Base-by-base conservation (phyloP, 805 yeast genomes). In the Saccharomyces cerevisiae region DNA sequence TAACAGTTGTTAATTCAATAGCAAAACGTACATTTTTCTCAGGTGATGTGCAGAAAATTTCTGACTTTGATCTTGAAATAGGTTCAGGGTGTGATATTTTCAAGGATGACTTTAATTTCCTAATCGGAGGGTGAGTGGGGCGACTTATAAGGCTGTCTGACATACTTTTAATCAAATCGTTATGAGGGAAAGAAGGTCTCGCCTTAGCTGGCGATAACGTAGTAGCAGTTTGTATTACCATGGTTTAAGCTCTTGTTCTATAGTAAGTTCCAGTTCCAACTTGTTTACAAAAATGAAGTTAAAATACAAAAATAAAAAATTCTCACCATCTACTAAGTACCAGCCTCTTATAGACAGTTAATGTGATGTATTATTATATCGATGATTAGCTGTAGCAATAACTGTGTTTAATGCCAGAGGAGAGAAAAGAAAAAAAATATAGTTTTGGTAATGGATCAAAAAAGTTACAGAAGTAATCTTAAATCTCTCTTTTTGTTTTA, bases 11-110 rank as follows among this genome's bases (percentile, higher is more conserved):
- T 55, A 84, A 71, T 50, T 79, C 73, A 5, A 79, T 66, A 1
- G 89, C 87, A 67, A 85, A 85, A 52, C 88, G 72, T 46, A 85
- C 90, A 6, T 81, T 78, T 65, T 83, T 84, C 11, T 74, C 73
- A 56, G 61, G 41, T 11, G 66, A 53, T 6, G 60, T 54, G 6
- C 58, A 47, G 3, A 61, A 49, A 11, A 60, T 50, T 2, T 59
- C 36, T 26, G 59, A 54, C 28, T 57, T 41, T 21, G 55, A 52
- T 17, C 55, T 51, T 22, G 59, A 55, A 21, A 49, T 51, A 13
- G 55, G 53, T 36, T 53, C 53, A n/a, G 52, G 46, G 28, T 56
- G 53, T 1, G 59, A 56, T 43, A 61, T 50, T 50, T 66, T 66
- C 47, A 66, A 51, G 11, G 70, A 66, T 3, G 70, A 63, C 51